phyloP scores from a whole-genome alignment of 805 yeast genomes.

The Candida tibetensis region DNA sequence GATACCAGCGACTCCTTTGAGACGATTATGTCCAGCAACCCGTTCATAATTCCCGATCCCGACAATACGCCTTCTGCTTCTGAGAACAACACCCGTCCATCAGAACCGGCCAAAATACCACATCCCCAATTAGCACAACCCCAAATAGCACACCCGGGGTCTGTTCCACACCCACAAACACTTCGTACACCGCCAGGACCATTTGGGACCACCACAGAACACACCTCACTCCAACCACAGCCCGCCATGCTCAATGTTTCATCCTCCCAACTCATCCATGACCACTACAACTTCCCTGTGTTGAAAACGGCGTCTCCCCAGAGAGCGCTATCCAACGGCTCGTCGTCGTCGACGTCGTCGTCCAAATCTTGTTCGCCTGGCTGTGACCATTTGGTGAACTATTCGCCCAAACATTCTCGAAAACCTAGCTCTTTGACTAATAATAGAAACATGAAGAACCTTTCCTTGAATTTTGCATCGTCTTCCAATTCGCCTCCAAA shows the following conservation, averaged over 20 bases:
- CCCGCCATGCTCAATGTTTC: background rate
- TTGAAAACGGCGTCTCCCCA: background rate
- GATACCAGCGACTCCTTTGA: too few relatives aligned
- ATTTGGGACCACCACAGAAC: background rate
- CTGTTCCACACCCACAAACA: too few relatives aligned
- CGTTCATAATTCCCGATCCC: constrained; percentile 6
- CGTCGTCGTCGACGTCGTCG: background rate
- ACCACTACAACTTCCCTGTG: background rate
- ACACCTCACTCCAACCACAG: too few relatives aligned
- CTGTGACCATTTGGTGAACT: constrained; percentile 24
- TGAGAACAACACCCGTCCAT: background rate
- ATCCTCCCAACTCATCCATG: background rate
- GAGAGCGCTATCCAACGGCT: background rate
- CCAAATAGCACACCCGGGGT: too few relatives aligned
- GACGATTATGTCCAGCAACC: constrained; percentile 4
- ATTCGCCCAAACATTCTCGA: constrained; percentile 38
- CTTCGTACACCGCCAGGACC: too few relatives aligned
- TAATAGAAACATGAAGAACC: constrained; percentile 38
- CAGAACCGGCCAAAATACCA: too few relatives aligned
- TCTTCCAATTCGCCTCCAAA: constrained; percentile 4
- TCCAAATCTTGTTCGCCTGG: background rate
- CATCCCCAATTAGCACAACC: too few relatives aligned
- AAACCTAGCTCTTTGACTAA: constrained; percentile 24
- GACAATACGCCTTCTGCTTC: constrained; percentile 5
- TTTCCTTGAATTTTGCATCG: constrained; percentile 29